Evolutionary conservation across 139 green algal genomes (phyloP).

Genomic region (Chlamydomonas sphaeroides): DNA sequence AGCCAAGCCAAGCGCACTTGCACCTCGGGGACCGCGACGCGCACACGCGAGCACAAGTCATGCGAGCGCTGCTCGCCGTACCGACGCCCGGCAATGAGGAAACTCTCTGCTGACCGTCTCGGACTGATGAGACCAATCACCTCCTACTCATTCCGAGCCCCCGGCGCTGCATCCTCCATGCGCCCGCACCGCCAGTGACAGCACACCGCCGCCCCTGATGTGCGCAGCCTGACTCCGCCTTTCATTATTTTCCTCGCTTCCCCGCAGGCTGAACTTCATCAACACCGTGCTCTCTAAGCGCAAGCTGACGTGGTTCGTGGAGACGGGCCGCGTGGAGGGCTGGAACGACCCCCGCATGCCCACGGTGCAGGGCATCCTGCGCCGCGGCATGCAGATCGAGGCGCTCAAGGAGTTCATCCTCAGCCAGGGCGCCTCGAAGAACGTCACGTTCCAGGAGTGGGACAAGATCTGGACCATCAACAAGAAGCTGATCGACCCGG

Average conservation of each 20-base stretch:
- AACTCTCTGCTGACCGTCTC: constrained; percentile 1
- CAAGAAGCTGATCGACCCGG: constrained; percentile 92
- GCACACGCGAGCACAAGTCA: no score
- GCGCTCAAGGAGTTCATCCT: constrained; percentile 97
- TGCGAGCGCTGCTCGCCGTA: no score
- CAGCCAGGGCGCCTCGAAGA: constrained; percentile 91
- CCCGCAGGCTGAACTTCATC: constrained; percentile 78
- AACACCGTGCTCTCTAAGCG: constrained; percentile 95
- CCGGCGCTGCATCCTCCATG: neutral
- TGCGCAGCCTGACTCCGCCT: no score
- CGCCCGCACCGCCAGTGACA: no score
- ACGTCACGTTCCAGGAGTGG: constrained; percentile 93
- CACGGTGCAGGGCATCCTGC: constrained; percentile 94
- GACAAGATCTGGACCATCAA: constrained; percentile 99
- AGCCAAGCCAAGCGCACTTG: no score
- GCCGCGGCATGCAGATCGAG: constrained; percentile 82
- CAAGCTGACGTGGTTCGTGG: constrained; percentile 97
- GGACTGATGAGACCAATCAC: constrained; percentile 13
- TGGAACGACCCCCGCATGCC: constrained; percentile 98
- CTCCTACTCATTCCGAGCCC: constrained; percentile 15
- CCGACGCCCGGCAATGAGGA: constrained; percentile 30
- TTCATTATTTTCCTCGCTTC: no score
- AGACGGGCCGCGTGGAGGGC: constrained; percentile 84
- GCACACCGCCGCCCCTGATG: no score
- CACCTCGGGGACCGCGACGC: no score